These are phyloP conservation scores for Mangifera indica DNA, from an alignment of 345 rosid genomes.

Conservation along the genomic window DNA sequence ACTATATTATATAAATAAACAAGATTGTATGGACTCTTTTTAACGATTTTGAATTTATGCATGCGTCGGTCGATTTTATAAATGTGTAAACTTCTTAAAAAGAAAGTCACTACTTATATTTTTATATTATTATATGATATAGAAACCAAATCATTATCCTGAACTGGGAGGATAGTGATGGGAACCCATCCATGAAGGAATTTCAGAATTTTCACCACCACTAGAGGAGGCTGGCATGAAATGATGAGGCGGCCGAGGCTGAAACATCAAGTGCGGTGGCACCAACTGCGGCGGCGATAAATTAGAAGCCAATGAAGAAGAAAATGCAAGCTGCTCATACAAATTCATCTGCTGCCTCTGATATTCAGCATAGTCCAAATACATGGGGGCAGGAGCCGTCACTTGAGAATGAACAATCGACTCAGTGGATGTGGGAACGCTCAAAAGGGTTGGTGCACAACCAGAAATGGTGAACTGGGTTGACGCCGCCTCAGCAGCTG, in stretches of 20 bases:
- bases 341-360: slow-evolving; percentile 31
- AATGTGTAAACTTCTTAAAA: too few relatives aligned
- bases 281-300: slow-evolving; percentile 23
- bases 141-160: too few relatives aligned
- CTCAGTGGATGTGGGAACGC: slow-evolving; percentile 31
- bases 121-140: too few relatives aligned
- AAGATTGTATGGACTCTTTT: too few relatives aligned
- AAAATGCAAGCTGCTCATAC: slow-evolving; percentile 41
- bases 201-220: too few relatives aligned
- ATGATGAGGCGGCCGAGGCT: not conserved
- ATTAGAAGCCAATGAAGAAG: slow-evolving; percentile 30
- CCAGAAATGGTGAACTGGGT: slow-evolving; percentile 35
- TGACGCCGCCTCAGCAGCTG: slow-evolving; percentile 14
- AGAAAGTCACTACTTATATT: too few relatives aligned
- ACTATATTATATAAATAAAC: too few relatives aligned
- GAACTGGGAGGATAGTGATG: too few relatives aligned
- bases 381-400: not conserved
- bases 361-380: slow-evolving; percentile 22
- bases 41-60: too few relatives aligned
- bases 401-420: slow-evolving; percentile 29
- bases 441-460: slow-evolving; percentile 34
- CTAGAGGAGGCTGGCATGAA: too few relatives aligned
- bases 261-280: slow-evolving; percentile 21
- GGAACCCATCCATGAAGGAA: too few relatives aligned
- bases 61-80: too few relatives aligned